phyloP scores from a whole-genome alignment of 257 asterid species.

The Gentiana dahurica region DNA sequence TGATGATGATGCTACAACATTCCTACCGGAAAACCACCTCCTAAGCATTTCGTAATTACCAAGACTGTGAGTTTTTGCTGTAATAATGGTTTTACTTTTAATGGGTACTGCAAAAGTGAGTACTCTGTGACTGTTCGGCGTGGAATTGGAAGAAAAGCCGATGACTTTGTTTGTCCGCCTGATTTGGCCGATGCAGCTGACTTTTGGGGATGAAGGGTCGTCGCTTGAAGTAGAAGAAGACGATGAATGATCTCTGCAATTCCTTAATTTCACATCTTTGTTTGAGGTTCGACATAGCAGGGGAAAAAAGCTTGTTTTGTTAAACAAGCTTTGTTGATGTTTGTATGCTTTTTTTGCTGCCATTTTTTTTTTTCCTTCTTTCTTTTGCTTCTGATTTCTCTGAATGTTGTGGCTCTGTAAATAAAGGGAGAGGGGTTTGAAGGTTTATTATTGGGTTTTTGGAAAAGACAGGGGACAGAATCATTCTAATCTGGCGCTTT shows the following conservation, averaged over 20 bases:
- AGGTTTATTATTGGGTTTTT: too few species aligned
- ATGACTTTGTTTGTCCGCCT: conserved; percentile 46
- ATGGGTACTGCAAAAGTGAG: background rate
- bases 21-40: conserved; percentile 32
- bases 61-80: conserved; percentile 10
- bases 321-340: conserved; percentile 27
- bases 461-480: too few species aligned
- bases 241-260: conserved; percentile 12
- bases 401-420: too few species aligned
- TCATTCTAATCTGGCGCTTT: too few species aligned
- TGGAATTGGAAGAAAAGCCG: conserved; percentile 4
- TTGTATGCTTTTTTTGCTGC: too few species aligned
- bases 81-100: too few species aligned
- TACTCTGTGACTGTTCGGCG: conserved; percentile 5
- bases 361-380: too few species aligned
- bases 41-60: conserved; percentile 33
- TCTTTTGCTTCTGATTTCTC: too few species aligned
- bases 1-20: background rate
- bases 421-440: too few species aligned
- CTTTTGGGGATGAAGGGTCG: conserved; percentile 81
- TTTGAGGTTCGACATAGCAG: conserved; percentile 51
- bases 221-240: conserved; percentile 7
- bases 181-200: conserved; percentile 85
- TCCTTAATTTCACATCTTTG: conserved; percentile 38
- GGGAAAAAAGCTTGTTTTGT: conserved; percentile 42